Evolutionary conservation across 2,329 filamentous ascomycete species (phyloP).

Genomic region (Calonectria pseudoreteaudii): DNA sequence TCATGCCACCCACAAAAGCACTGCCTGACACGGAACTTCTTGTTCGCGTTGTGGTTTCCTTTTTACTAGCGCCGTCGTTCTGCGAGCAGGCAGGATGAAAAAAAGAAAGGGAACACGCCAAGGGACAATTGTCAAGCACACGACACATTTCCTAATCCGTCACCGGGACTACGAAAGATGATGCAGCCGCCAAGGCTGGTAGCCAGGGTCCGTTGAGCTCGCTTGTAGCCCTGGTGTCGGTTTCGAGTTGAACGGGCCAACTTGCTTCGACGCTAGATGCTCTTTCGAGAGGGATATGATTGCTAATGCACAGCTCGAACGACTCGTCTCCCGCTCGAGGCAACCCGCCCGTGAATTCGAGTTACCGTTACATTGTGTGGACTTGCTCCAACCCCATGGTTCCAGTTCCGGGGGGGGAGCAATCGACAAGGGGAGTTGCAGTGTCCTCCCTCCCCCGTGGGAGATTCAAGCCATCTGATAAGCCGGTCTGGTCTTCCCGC

Average conservation of each 20-base stretch:
- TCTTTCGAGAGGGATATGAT: neutral
- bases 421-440: neutral
- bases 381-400: neutral
- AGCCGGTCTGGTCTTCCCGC: neutral
- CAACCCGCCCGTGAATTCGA: neutral
- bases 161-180: conserved; percentile 28
- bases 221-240: neutral
- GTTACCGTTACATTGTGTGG: neutral
- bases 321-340: neutral
- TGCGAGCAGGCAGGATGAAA: neutral
- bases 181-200: conserved; percentile 13
- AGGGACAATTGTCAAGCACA: conserved; percentile 19
- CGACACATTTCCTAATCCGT: conserved; percentile 38
- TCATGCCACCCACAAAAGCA: neutral
- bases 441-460: neutral
- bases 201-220: conserved; percentile 3
- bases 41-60: neutral
- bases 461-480: neutral
- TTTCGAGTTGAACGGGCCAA: neutral
- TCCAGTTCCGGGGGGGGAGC: neutral
- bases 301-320: conserved; percentile 5
- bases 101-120: neutral
- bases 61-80: neutral
- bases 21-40: neutral
- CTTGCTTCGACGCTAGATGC: neutral